Conservation (phyloP, 2,329 filamentous ascomycete species). For the Blastomyces emzantsi region DNA sequence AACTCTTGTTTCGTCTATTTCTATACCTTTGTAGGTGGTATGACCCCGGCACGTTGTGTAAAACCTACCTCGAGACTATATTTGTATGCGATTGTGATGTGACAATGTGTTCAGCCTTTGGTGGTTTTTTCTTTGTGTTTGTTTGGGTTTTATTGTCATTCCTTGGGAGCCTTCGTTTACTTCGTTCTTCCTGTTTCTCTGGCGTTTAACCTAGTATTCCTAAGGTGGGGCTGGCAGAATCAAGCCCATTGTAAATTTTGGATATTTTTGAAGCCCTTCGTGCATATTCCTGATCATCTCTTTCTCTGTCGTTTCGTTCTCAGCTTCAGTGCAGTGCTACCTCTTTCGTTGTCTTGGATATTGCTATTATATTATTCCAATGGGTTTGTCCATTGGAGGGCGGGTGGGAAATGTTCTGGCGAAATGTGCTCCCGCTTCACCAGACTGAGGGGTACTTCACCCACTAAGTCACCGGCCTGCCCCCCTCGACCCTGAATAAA, state of each 20-base stretch:
- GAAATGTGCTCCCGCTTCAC: too few species aligned
- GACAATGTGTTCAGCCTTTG: background rate
- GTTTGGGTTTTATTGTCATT: background rate
- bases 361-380: background rate
- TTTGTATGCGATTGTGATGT: background rate
- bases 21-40: background rate
- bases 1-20: background rate
- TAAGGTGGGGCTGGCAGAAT: background rate
- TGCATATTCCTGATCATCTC: background rate
- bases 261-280: background rate
- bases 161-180: background rate
- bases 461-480: too few species aligned
- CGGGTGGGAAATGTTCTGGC: too few species aligned
- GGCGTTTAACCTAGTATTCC: background rate
- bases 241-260: background rate
- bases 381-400: background rate
- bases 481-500: background rate
- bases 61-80: background rate
- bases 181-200: background rate
- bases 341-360: background rate
- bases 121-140: background rate
- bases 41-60: background rate
- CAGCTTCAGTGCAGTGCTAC: background rate
- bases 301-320: background rate
- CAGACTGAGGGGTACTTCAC: too few species aligned